Evolutionary conservation across 2,329 filamentous ascomycete genomes (phyloP).

Genomic region (Hymenoscyphus salicellus): DNA sequence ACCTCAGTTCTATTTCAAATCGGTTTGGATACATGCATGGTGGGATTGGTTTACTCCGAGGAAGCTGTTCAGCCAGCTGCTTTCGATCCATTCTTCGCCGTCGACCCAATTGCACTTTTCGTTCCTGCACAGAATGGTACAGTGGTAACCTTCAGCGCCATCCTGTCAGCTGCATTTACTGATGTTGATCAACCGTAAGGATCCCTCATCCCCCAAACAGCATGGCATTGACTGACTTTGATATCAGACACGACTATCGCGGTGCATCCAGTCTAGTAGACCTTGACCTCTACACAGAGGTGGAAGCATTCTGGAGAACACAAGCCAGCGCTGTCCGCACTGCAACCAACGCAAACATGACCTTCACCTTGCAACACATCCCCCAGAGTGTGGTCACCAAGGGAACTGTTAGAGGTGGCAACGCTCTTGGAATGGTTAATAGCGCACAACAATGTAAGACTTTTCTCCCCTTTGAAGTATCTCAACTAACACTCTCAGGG

Average conservation of each 20-base stretch:
- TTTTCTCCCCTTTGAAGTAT: not conserved
- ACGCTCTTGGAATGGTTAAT: constrained; percentile 8
- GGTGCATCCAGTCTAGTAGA: constrained; percentile 6
- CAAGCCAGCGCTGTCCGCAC: constrained; percentile 10
- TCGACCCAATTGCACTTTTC: not conserved
- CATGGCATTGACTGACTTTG: not conserved
- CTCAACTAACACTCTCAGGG: constrained; percentile 4
- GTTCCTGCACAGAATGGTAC: constrained; percentile 9
- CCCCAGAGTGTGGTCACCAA: constrained; percentile 6
- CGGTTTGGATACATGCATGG: not conserved
- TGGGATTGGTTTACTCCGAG: constrained; percentile 9
- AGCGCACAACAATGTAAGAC: constrained; percentile 4
- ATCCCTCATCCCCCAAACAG: not conserved
- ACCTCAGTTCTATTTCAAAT: constrained; percentile 1
- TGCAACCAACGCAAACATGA: constrained; percentile 10
- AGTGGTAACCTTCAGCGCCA: constrained; percentile 2
- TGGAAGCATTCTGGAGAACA: constrained; percentile 11
- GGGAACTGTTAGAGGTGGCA: constrained; percentile 11
- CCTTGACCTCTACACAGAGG: constrained; percentile 6
- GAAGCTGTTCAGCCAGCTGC: not conserved
- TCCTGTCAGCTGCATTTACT: not conserved
- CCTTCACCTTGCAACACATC: constrained; percentile 13
- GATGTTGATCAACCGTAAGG: not conserved
- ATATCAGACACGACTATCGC: constrained; percentile 13
- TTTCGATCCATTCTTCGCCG: constrained; percentile 6